phyloP scores from a whole-genome alignment of 1,139 yeast species.

The Sugiyamaella neomexicana region DNA sequence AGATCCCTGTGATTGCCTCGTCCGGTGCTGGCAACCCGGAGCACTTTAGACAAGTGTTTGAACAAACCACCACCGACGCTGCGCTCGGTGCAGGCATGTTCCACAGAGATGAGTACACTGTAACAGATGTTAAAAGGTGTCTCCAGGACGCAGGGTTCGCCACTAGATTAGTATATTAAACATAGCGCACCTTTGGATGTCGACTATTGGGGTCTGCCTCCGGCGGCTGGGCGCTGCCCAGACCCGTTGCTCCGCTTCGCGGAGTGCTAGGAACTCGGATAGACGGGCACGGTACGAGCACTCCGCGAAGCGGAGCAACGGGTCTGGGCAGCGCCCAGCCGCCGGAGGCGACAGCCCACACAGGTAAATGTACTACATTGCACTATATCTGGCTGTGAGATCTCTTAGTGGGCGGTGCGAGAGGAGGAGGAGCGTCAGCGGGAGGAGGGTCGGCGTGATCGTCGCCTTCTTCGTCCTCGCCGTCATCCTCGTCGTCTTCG shows the following conservation, averaged over 20 bases:
- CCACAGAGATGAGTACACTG: constrained; percentile 91
- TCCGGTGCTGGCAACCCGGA: constrained; percentile 94
- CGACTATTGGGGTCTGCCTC: not conserved
- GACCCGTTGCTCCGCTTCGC: not conserved
- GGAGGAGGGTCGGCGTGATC: constrained; percentile 33
- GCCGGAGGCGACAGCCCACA: no score
- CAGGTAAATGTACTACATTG: not conserved
- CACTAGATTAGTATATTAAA: constrained; percentile 3
- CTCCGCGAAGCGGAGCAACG: not conserved
- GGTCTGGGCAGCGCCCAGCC: not conserved
- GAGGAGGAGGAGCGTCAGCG: constrained; percentile 20
- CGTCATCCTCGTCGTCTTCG: constrained; percentile 33
- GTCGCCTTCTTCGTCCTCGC: constrained; percentile 27
- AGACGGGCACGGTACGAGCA: not conserved
- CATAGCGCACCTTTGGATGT: not conserved
- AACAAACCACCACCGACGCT: constrained; percentile 82
- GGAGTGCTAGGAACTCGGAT: no score
- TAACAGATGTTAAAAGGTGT: constrained; percentile 72
- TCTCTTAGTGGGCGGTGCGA: no score
- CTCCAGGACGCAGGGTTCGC: constrained; percentile 36
- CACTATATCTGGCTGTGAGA: not conserved
- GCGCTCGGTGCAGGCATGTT: constrained; percentile 98
- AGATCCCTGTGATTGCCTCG: constrained; percentile 93
- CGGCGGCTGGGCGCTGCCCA: constrained; percentile 8
- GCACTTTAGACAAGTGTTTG: constrained; percentile 86